phyloP scores from a whole-genome alignment of 805 yeast genomes.

The Monosporozyma siamensis region DNA sequence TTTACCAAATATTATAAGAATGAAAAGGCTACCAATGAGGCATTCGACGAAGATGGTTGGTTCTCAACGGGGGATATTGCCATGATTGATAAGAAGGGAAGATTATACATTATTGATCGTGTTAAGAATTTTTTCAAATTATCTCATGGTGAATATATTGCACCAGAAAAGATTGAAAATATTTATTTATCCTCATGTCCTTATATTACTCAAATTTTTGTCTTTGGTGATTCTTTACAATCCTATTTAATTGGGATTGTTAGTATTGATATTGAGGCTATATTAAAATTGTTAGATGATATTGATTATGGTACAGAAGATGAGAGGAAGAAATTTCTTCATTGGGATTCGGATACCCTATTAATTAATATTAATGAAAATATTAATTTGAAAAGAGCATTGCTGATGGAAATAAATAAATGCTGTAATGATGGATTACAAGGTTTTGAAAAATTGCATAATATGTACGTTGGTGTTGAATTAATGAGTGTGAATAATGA shows the following conservation, averaged over 20 bases:
- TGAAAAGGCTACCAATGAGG: constrained; percentile 43
- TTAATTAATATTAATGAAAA: constrained; percentile 16
- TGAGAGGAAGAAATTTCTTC: background rate
- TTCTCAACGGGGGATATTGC: constrained; percentile 63
- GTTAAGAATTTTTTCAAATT: constrained; percentile 72
- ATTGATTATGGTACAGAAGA: constrained; percentile 20
- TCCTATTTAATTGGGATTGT: constrained; percentile 49
- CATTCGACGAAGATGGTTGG: constrained; percentile 52
- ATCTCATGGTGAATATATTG: constrained; percentile 59
- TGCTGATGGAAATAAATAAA: constrained; percentile 17
- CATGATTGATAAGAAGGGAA: constrained; percentile 40
- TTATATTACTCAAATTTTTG: constrained; percentile 43
- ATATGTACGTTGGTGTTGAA: constrained; percentile 43
- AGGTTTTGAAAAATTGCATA: constrained; percentile 58
- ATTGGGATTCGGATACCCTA: constrained; percentile 25
- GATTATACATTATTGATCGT: constrained; percentile 56
- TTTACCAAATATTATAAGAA: constrained; percentile 49
- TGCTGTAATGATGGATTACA: constrained; percentile 32
- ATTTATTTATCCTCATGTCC: constrained; percentile 46
- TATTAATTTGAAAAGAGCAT: constrained; percentile 10
- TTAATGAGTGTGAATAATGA: constrained; percentile 56
- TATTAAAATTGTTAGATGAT: constrained; percentile 28
- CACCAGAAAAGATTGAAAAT: constrained; percentile 69
- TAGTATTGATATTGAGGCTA: constrained; percentile 48
- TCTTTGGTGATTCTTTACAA: constrained; percentile 55